phyloP scores from a whole-genome alignment of 2,329 filamentous ascomycete genomes.

The Calonectria hongkongensis region DNA sequence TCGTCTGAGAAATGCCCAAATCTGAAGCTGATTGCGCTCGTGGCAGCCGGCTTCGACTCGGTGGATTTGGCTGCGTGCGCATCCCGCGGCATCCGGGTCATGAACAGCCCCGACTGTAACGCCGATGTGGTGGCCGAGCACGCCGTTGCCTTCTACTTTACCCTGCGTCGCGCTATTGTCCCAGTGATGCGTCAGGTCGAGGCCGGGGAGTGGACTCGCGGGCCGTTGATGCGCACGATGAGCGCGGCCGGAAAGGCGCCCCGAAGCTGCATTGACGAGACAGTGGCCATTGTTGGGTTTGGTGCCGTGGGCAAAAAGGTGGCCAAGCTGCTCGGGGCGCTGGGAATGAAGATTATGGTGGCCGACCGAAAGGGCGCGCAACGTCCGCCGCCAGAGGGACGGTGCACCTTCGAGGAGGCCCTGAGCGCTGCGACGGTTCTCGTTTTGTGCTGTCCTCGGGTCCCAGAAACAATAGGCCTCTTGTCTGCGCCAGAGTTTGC shows the following conservation, averaged over 20 bases:
- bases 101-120: constrained; percentile 84
- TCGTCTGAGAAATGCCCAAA: constrained; percentile 19
- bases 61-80: constrained; percentile 74
- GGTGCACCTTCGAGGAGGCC: not conserved
- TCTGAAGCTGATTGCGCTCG: constrained; percentile 38
- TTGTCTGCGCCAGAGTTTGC: constrained; percentile 16
- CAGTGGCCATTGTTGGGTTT: constrained; percentile 54
- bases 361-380: constrained; percentile 23
- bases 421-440: constrained; percentile 13
- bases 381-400: not conserved
- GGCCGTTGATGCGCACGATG: constrained; percentile 20
- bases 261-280: constrained; percentile 54
- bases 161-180: constrained; percentile 55
- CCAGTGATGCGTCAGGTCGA: constrained; percentile 25
- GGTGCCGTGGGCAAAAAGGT: constrained; percentile 52
- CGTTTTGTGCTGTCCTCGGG: constrained; percentile 17
- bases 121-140: constrained; percentile 85
- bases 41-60: constrained; percentile 81
- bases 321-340: constrained; percentile 44
- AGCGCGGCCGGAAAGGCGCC: constrained; percentile 48
- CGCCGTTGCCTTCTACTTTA: constrained; percentile 81
- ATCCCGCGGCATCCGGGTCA: constrained; percentile 79
- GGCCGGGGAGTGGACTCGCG: constrained; percentile 29
- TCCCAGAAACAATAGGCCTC: constrained; percentile 21
- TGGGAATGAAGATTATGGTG: constrained; percentile 36